Percentiles rank a stretch among this genome's conserved stretches.
Conservation (phyloP, 805 yeast genomes). For the Priceomyces haplophilus region DNA sequence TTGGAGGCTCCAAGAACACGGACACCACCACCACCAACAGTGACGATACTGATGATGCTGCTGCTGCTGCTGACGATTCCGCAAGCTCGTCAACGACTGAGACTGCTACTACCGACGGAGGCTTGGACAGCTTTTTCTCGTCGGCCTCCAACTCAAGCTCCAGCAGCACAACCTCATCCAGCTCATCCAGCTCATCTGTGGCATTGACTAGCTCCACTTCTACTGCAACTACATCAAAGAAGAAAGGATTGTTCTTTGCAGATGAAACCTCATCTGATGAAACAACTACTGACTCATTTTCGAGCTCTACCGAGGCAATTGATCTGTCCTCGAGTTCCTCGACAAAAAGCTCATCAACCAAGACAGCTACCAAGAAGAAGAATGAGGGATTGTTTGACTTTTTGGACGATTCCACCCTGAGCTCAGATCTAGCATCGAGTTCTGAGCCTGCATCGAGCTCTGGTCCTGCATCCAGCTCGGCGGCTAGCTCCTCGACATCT, state of each 20-base stretch:
- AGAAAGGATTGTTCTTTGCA: not conserved
- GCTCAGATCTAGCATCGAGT: conserved; percentile 3
- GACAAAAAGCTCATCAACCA: not conserved
- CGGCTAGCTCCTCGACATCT: not conserved
- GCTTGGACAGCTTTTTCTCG: not conserved
- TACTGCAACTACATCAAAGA: conserved; percentile 3
- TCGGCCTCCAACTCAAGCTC: conserved; percentile 9
- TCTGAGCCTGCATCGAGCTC: not conserved
- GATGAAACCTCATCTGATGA: not conserved
- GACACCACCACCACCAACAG: not conserved
- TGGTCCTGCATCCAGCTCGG: conserved; percentile 2
- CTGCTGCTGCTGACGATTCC: conserved; percentile 4
- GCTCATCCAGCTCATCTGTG: conserved; percentile 1
- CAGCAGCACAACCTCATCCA: conserved; percentile 3
- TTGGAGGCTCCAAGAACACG: conserved; percentile 1
- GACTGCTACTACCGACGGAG: not conserved
- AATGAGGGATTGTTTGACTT: not conserved
- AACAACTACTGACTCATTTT: not conserved
- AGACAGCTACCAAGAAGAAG: not conserved
- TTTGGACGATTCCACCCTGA: not conserved
- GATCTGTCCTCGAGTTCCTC: not conserved
- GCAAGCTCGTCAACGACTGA: not conserved
- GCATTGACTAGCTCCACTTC: conserved; percentile 8
- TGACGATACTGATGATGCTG: not conserved
- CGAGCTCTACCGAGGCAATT: not conserved